A percentile compares a stretch with the other conserved stretches of the same genome.
Evolutionary conservation across 2,329 filamentous ascomycete species (phyloP).

Genomic region (Penicillium sp.): DNA sequence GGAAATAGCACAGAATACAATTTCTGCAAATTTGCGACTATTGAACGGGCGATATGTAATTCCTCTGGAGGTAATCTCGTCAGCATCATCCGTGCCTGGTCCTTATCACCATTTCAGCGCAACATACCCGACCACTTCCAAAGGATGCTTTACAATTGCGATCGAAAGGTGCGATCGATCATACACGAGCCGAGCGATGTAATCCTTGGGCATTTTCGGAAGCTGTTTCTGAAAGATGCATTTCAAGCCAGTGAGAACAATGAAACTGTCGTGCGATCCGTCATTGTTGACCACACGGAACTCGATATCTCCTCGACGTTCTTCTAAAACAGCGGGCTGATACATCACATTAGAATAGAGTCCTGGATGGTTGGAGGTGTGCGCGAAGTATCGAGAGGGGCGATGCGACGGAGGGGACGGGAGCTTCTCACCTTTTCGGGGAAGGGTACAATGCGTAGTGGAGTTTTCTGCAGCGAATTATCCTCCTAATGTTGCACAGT

Average conservation of each 20-base stretch:
- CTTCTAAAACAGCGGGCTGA: conserved; percentile 86
- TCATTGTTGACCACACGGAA: conserved; percentile 99
- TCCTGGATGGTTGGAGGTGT: conserved; percentile 17
- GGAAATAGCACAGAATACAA: conserved; percentile 97
- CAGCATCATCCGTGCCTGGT: conserved; percentile 4
- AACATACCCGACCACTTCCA: conserved; percentile 77
- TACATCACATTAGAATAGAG: conserved; percentile 14
- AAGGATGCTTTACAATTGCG: conserved; percentile 93
- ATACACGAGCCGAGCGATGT: conserved; percentile 96
- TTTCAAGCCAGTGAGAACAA: conserved; percentile 93
- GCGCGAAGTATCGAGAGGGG: conserved; percentile 1
- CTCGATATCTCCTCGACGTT: conserved; percentile 91
- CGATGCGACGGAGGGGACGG: not conserved
- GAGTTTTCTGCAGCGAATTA: conserved; percentile 52
- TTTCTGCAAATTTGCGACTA: conserved; percentile 90
- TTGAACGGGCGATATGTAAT: conserved; percentile 97
- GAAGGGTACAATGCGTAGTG: conserved; percentile 73
- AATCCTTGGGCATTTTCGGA: conserved; percentile 99
- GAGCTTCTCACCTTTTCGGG: conserved; percentile 74
- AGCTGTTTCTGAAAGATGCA: conserved; percentile 98
- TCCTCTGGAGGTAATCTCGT: conserved; percentile 61
- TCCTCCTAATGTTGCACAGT: conserved; percentile 43
- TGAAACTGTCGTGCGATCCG: conserved; percentile 80
- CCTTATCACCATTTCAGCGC: not conserved
- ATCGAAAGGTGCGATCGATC: conserved; percentile 95